A percentile compares a stretch with the other conserved stretches of the same genome.
phyloP scores from a whole-genome alignment of 257 asterid genomes.

The Cynanchum wilfordii region DNA sequence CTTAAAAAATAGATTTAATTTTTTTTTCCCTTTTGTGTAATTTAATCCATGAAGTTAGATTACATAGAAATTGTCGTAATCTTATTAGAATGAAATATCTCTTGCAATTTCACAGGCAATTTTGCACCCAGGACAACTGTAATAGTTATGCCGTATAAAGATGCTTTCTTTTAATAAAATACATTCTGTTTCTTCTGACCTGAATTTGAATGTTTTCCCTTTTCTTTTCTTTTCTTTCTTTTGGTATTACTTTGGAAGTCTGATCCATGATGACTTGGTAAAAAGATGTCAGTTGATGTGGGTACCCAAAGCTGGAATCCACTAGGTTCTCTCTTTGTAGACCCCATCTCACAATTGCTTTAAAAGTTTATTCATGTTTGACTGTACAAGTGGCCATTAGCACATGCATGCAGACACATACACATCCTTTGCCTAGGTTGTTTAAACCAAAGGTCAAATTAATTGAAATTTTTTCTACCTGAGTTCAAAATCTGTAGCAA shows the following conservation, averaged over 20 bases:
- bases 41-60: neutral
- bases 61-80: neutral
- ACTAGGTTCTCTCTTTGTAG: neutral
- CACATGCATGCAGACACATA: neutral
- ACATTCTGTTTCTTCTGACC: neutral
- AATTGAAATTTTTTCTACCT: neutral
- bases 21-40: too few species aligned
- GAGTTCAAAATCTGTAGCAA: neutral
- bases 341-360: neutral
- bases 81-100: neutral
- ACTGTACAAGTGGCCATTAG: neutral
- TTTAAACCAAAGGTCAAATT: neutral
- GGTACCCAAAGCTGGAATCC: neutral
- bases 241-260: neutral
- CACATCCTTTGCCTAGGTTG: neutral
- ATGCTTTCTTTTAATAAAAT: neutral
- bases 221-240: neutral
- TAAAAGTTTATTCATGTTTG: neutral
- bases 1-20: neutral
- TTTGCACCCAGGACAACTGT: neutral
- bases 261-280: constrained; percentile 5
- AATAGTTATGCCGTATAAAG: neutral
- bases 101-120: neutral
- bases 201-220: neutral
- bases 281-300: neutral